A percentile compares a stretch with the other conserved stretches of the same genome.
Conservation (phyloP, 2,329 filamentous ascomycete genomes). For the Microcyclospora tardicrescens region DNA sequence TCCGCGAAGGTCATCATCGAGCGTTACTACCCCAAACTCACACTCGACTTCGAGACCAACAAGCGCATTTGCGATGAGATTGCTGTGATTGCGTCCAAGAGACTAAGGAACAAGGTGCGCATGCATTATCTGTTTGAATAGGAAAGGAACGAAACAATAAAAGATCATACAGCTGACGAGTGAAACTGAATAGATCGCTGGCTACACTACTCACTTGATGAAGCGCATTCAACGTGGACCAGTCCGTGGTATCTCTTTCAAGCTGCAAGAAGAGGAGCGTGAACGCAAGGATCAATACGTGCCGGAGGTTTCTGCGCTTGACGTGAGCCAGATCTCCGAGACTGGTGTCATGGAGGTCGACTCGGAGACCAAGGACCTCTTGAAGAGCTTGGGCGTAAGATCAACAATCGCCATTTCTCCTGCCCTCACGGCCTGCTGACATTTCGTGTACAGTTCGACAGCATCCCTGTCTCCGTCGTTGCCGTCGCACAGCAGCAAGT, state of each 20-base stretch:
- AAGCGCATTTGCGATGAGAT: conserved; percentile 99
- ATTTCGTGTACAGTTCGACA: conserved; percentile 63
- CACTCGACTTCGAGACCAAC: conserved; percentile 99
- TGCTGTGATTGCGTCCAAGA: conserved; percentile 97
- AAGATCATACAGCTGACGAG: not conserved
- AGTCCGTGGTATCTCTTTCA: conserved; percentile 99
- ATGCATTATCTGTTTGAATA: not conserved
- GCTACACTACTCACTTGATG: conserved; percentile 95
- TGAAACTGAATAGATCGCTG: conserved; percentile 57
- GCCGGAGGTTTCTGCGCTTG: conserved; percentile 94
- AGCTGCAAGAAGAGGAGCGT: conserved; percentile 99
- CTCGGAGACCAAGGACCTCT: conserved; percentile 93
- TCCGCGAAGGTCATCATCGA: conserved; percentile 99
- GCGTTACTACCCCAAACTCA: conserved; percentile 88
- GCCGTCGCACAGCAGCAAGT: conserved; percentile 79
- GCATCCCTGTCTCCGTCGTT: conserved; percentile 92
- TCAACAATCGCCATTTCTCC: not conserved
- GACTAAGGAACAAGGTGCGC: conserved; percentile 93
- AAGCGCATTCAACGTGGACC: conserved; percentile 99
- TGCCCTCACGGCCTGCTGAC: conserved; percentile 1
- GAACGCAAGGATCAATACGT: conserved; percentile 99
- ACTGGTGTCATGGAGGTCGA: conserved; percentile 90
- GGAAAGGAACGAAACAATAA: not conserved
- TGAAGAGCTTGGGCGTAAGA: conserved; percentile 96
- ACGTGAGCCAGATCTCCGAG: conserved; percentile 92